A percentile compares a stretch with the other conserved stretches of the same genome.
Evolutionary conservation across 2,329 filamentous ascomycete species (phyloP).

Genomic region (Zymoseptoria tritici): DNA sequence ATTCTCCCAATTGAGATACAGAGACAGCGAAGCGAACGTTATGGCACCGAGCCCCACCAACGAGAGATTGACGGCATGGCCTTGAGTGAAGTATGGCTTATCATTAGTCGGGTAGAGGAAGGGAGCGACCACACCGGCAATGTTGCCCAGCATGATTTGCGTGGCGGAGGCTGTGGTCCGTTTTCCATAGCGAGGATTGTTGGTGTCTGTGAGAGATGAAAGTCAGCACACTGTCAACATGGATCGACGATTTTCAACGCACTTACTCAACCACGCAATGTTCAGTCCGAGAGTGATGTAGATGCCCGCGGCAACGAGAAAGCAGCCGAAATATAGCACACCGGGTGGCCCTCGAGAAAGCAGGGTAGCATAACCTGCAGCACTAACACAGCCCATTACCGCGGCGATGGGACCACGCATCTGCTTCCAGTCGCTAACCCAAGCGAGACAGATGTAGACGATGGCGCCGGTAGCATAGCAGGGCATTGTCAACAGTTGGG

Average conservation of each 20-base stretch:
- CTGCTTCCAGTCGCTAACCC: conserved; percentile 60
- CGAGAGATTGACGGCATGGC: conserved; percentile 46
- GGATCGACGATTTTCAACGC: background rate
- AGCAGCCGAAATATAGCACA: conserved; percentile 68
- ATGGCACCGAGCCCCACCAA: conserved; percentile 39
- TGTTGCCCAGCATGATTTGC: conserved; percentile 5
- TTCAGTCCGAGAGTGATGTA: conserved; percentile 54
- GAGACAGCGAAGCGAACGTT: conserved; percentile 33
- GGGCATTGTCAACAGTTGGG: conserved; percentile 70
- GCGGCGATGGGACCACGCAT: conserved; percentile 58
- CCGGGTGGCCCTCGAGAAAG: conserved; percentile 53
- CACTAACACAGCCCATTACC: conserved; percentile 44
- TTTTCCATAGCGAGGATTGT: conserved; percentile 28
- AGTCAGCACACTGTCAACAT: background rate
- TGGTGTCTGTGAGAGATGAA: conserved; percentile 13
- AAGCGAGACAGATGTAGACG: conserved; percentile 59
- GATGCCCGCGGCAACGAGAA: conserved; percentile 66
- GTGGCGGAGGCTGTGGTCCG: conserved; percentile 22
- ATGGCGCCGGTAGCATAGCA: conserved; percentile 67
- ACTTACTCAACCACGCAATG: conserved; percentile 41
- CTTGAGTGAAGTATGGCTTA: conserved; percentile 42
- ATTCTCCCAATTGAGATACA: conserved; percentile 33
- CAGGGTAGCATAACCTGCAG: conserved; percentile 46
- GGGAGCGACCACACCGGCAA: conserved; percentile 6
- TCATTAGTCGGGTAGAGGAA: conserved; percentile 40